phyloP scores from a whole-genome alignment of 2,329 filamentous ascomycete genomes.

The Gnomoniopsis smithogilvyi region DNA sequence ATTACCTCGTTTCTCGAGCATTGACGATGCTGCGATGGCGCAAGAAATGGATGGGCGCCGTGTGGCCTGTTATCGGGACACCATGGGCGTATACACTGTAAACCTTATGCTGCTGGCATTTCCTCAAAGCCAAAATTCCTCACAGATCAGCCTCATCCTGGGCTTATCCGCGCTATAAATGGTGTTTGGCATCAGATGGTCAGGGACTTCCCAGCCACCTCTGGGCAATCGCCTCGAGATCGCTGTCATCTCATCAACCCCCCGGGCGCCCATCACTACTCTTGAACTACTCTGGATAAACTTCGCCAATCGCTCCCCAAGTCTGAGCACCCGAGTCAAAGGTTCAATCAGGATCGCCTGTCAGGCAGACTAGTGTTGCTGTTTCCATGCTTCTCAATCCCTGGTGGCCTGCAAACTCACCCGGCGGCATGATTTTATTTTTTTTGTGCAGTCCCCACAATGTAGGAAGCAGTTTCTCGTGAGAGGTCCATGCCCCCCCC shows the following conservation, averaged over 20 bases:
- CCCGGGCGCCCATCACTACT: background rate
- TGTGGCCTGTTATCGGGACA: background rate
- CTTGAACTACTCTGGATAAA: background rate
- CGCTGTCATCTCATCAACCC: background rate
- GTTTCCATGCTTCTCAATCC: background rate
- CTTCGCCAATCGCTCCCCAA: background rate
- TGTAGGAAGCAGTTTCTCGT: background rate
- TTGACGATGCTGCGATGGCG: background rate
- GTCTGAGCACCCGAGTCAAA: no score
- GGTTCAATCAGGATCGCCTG: background rate
- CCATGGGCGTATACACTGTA: background rate
- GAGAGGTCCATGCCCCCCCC: background rate
- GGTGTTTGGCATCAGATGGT: slow-evolving; percentile 12
- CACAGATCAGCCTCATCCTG: no score
- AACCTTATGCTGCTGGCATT: background rate
- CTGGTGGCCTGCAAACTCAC: no score
- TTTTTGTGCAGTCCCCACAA: background rate
- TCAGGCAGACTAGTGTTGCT: background rate
- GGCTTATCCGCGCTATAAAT: no score
- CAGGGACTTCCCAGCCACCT: slow-evolving; percentile 4
- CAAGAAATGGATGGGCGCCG: background rate
- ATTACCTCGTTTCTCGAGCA: background rate
- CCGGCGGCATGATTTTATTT: no score
- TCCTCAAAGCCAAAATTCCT: background rate
- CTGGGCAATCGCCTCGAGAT: background rate